phyloP scores from a whole-genome alignment of 2,329 filamentous ascomycete genomes.

The Cryphonectria parasitica region DNA sequence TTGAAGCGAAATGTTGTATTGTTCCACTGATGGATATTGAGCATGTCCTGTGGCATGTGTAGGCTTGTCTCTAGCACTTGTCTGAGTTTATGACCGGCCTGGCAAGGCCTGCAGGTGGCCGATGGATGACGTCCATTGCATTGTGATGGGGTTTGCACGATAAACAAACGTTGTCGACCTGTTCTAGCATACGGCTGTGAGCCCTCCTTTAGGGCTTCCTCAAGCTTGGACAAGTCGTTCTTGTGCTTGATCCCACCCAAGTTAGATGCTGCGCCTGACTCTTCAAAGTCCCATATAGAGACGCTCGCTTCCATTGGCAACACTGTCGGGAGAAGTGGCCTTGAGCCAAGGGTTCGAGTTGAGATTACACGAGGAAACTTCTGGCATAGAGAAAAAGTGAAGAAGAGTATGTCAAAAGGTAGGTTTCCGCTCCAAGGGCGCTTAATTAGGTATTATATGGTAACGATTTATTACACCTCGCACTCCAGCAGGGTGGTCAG shows the following conservation, averaged over 20 bases:
- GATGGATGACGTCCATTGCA: background rate
- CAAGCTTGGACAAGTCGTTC: background rate
- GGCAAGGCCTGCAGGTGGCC: background rate
- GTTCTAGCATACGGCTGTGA: background rate
- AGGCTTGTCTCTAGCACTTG: background rate
- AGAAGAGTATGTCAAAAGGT: background rate
- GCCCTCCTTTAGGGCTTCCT: background rate
- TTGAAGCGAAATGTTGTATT: constrained; percentile 27
- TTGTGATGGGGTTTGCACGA: background rate
- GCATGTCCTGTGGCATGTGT: background rate
- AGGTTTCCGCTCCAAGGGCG: background rate
- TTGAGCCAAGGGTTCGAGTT: background rate
- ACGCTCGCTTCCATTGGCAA: background rate
- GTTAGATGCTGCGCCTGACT: background rate
- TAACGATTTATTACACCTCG: background rate
- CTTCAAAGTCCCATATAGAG: background rate
- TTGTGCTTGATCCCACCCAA: background rate
- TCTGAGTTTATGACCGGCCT: background rate
- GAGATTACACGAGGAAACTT: background rate
- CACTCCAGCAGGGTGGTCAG: background rate
- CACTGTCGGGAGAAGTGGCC: background rate
- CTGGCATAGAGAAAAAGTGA: background rate
- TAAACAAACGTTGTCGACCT: background rate
- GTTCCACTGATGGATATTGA: constrained; percentile 20
- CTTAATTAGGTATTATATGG: no score